Percentiles rank a stretch among this genome's conserved stretches.
These are phyloP conservation scores for Sclerotinia spermophila DNA, from an alignment of 2,329 filamentous ascomycete species.

Conservation along the genomic window DNA sequence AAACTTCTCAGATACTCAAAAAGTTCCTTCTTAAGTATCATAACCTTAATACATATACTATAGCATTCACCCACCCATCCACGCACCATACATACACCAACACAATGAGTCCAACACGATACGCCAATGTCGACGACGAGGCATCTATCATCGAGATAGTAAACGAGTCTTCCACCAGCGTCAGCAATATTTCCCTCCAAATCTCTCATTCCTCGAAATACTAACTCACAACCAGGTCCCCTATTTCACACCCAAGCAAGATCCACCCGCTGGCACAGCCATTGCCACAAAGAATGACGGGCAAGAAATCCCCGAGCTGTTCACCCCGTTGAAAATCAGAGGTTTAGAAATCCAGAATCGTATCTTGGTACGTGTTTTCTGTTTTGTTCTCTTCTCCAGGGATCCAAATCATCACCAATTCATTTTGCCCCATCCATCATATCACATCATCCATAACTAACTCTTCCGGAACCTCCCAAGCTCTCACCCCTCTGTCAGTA, in stretches of 20 bases:
- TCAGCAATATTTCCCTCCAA: neutral
- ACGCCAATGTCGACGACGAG: neutral
- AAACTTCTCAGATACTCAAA: neutral
- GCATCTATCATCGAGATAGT: neutral
- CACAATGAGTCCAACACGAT: neutral
- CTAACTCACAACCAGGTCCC: neutral
- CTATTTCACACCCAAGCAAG: neutral
- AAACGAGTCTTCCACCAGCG: neutral
- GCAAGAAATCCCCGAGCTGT: neutral
- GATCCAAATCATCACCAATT: neutral
- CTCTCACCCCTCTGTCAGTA: neutral
- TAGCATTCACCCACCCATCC: too few relatives aligned
- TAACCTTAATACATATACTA: neutral
- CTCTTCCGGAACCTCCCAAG: neutral
- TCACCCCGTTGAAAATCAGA: neutral
- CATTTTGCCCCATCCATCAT: too few relatives aligned
- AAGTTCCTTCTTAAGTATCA: neutral
- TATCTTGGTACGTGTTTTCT: neutral
- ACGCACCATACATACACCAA: too few relatives aligned
- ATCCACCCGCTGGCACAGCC: neutral
- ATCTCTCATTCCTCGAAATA: neutral
- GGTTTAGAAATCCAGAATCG: neutral
- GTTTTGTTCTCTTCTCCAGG: too few relatives aligned
- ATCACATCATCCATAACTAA: neutral
- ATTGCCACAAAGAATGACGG: neutral